Base-by-base conservation (phyloP, 768 basidiomycete species). In the Leccinum ochraceum region DNA sequence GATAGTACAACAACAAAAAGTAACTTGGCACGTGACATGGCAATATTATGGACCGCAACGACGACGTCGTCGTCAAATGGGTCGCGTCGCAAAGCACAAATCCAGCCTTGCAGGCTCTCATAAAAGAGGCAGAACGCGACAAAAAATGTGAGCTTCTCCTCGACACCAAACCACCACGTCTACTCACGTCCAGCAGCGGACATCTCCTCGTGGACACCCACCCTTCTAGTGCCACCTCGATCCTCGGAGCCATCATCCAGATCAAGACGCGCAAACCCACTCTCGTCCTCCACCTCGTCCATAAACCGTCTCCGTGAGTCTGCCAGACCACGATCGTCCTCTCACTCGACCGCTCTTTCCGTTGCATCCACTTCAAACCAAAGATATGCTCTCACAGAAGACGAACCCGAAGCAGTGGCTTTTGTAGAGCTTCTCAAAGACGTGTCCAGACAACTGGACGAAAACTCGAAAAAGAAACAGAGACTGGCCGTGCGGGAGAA, bases 391-490 rank as follows among this genome's bases (percentile, higher is more conserved):
- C 58, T 57, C 2, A 55, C 36, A 8, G 71, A 69, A 39, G 51
- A 64, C 9, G 66, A 67, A n/a, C 67, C 69, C n/a, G 67, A 71
- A 32, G 66, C 71, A 13, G 20, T 36, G 7, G 34, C 54, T 16
- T 73, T 72, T 54, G 52, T 71, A 13, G 60, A 67, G 6, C 67
- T 74, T 20, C 69, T 73, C 48, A 62, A 62, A 30, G 61, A 69
- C n/a, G 61, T 64, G 8, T 66, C 64, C 34, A 65, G 46, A 26
- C 57, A 66, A n/a, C 20, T 71, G 17, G 72, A 73, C 28, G 60
- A 61, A 36, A 71, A 75, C 50, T 60, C 72, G 11, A 54, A 54
- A 48, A 69, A 65, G 59, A 73, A 73, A 58, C 67, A 75, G 51
- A 61, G 57, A 14, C 22, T 54, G 20, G 62, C 37, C n/a, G 64